Evolutionary conservation across 331 rosid species (phyloP).

Genomic region (Pyracantha coccinea): DNA sequence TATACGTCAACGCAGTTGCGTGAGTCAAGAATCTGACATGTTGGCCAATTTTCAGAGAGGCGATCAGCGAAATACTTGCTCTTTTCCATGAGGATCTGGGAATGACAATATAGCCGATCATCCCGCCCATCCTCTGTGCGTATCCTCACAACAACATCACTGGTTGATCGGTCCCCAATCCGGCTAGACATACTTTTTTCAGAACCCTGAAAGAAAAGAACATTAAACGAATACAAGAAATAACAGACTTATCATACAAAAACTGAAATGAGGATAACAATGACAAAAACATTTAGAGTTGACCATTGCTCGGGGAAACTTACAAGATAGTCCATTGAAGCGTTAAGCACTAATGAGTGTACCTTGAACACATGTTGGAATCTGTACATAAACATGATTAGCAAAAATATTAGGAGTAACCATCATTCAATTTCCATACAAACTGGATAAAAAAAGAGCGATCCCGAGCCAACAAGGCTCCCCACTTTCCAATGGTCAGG

Average conservation of each 20-base stretch:
- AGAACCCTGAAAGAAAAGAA: slow-evolving; percentile 37
- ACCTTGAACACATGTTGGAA: slow-evolving; percentile 6
- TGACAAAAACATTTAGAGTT: neutral
- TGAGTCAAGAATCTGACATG: slow-evolving; percentile 83
- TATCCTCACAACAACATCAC: slow-evolving; percentile 94
- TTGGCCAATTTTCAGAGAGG: slow-evolving; percentile 91
- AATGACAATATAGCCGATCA: slow-evolving; percentile 83
- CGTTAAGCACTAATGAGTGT: slow-evolving; percentile 5
- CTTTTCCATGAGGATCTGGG: slow-evolving; percentile 39
- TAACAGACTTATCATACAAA: neutral
- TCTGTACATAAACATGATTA: slow-evolving; percentile 15
- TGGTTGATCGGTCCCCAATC: slow-evolving; percentile 64
- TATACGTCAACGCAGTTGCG: slow-evolving; percentile 75
- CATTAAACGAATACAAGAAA: neutral
- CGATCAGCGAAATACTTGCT: slow-evolving; percentile 80
- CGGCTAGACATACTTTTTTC: slow-evolving; percentile 25
- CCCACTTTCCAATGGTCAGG: too few relatives aligned
- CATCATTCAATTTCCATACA: neutral
- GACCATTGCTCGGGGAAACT: slow-evolving; percentile 17
- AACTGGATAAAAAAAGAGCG: too few relatives aligned
- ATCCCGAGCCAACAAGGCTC: too few relatives aligned
- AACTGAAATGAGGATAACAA: neutral
- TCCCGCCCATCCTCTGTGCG: slow-evolving; percentile 78
- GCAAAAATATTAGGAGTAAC: neutral
- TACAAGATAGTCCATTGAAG: slow-evolving; percentile 55